These are phyloP conservation scores for Cutaneotrichosporon sp. DNA, from an alignment of 1,284 basidiomycete species.

Conservation along the genomic window DNA sequence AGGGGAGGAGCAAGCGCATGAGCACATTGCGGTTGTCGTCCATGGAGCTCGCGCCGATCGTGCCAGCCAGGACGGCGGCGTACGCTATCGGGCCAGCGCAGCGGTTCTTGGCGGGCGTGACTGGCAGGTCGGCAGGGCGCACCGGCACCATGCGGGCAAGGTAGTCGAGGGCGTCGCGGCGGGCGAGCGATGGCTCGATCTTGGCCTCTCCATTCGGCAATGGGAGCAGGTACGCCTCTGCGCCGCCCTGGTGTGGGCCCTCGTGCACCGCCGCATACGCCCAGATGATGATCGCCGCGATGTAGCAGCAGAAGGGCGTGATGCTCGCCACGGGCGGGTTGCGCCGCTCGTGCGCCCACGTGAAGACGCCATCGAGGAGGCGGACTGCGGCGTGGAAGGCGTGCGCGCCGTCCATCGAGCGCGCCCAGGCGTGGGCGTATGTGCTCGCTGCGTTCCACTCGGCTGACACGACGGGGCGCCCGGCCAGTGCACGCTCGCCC, in stretches of 20 bases:
- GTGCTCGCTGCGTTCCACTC: constrained; percentile 29
- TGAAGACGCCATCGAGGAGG: constrained; percentile 4
- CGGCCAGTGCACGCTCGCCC: constrained; percentile 29
- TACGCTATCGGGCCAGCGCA: constrained; percentile 32
- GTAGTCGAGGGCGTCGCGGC: constrained; percentile 26
- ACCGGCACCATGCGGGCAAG: constrained; percentile 15
- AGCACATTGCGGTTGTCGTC: constrained; percentile 31
- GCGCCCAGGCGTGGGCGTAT: constrained; percentile 30
- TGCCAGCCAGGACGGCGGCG: constrained; percentile 30
- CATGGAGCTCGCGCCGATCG: constrained; percentile 25
- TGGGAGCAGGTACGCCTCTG: constrained; percentile 9
- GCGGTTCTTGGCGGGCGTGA: constrained; percentile 25
- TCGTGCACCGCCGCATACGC: constrained; percentile 28
- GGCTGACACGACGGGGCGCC: constrained; percentile 20
- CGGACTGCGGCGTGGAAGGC: constrained; percentile 22
- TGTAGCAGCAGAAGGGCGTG: constrained; percentile 9
- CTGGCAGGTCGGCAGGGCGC: constrained; percentile 8
- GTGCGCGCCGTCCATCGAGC: constrained; percentile 27
- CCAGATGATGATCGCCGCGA: constrained; percentile 26
- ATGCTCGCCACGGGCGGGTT: not conserved
- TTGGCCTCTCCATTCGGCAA: not conserved
- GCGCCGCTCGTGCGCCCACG: constrained; percentile 10
- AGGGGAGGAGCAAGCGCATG: constrained; percentile 10
- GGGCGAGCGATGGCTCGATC: constrained; percentile 32
- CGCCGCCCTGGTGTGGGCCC: constrained; percentile 21